A percentile compares a stretch with the other conserved stretches of the same genome.
Conservation (phyloP, 176 grass and related monocot species). For the Lolium rigidum region DNA sequence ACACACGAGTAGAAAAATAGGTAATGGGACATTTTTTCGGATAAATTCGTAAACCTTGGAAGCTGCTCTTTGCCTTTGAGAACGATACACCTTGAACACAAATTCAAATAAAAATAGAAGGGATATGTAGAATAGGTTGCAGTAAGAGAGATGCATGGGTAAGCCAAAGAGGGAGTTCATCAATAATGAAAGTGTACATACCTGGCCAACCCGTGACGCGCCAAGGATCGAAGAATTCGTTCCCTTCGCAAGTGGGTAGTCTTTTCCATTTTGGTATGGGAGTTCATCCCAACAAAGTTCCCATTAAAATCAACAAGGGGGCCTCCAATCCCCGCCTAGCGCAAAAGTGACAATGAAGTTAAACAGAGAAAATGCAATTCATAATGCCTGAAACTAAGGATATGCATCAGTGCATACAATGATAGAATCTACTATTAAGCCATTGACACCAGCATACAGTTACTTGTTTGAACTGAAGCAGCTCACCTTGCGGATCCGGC, state of each 20-base stretch:
- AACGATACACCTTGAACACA: not conserved
- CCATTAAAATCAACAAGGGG: no score
- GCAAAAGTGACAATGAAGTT: conserved; percentile 1
- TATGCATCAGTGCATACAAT: not conserved
- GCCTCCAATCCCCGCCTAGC: no score
- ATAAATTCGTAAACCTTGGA: no score
- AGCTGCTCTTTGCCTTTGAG: no score
- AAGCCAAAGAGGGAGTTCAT: not conserved
- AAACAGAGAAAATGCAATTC: not conserved
- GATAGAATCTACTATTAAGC: not conserved
- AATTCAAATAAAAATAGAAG: conserved; percentile 13
- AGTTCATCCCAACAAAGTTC: no score
- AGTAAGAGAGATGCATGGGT: not conserved
- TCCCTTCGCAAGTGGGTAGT: not conserved
- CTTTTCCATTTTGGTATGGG: not conserved
- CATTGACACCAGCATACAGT: not conserved
- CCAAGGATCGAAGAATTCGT: not conserved
- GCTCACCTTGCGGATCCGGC: not conserved
- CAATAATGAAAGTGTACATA: not conserved
- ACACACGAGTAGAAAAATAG: no score
- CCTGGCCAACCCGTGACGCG: not conserved
- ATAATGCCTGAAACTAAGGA: conserved; percentile 10
- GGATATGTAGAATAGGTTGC: not conserved
- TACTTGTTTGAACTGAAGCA: not conserved
- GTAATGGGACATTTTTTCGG: no score